Evolutionary conservation across 345 rosid species (phyloP), one percentile per base, ranked within the genome.

Genomic region (Eucalyptus grandis): DNA sequence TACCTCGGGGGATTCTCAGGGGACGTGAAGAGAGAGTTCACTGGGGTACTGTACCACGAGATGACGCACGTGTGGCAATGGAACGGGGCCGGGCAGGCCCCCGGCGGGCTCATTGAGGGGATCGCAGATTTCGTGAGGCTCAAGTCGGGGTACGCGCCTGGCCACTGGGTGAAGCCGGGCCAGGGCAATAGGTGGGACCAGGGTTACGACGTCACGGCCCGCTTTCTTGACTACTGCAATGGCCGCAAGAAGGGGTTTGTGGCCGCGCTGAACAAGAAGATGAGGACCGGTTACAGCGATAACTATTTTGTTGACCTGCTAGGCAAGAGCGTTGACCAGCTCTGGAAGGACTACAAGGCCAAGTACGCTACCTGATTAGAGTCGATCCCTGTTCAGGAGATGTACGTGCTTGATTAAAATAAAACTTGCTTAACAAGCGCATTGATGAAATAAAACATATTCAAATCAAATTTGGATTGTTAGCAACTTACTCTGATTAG

Each of bases 81-180:
- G 98, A 91, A 92, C 50, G 98, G 98, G 15, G 92, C 92, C 16
- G 93, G 93, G 2, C 91, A 80, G 26, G 87, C 95, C 49, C 96
- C 95, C 0, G 90, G 94, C 12, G 96, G 95, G 30, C 88, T 96
- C 40, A 92, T 93, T 2, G 96, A 96, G 88, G 98, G 98, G 58
- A 93, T 96, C 19, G 98, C 96, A 3, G 98, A 96, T 89, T 95
- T 86, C 49, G 95, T 96, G 89, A 95, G 97, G 94, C 90, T 96
- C 19, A 95, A 91, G 90, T 95, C 96, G 2, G 92, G 93, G 14
- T 93, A 92, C 2, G 90, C 51, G 5, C 96, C 97, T 2, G 82
- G 91, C 85, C 93, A 96, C 19, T 96, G 97, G 97, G 99, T 93
- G 49, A 21, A 91, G 34, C 91, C 99, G 2, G 97, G 97, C 27